phyloP scores from a whole-genome alignment of 306 rosid genomes.

The Trifolium subterraneum region DNA sequence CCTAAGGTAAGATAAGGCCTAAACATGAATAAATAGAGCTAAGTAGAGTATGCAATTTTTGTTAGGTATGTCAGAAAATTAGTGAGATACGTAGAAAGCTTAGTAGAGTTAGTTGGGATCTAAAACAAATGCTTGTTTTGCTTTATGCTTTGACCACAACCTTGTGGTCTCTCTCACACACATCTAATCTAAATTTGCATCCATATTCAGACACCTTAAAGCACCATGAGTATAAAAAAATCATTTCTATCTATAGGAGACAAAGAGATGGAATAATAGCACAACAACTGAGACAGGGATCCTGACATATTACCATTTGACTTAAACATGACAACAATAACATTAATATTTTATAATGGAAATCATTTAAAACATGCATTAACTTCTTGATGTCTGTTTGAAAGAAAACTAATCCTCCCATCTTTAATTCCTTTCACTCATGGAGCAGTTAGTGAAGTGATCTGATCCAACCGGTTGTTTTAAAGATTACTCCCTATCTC shows the following conservation, averaged over 20 bases:
- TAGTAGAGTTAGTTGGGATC: not conserved
- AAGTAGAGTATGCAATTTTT: not conserved
- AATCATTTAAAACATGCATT: not conserved
- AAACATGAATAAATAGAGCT: too few relatives aligned
- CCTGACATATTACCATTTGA: conserved; percentile 47
- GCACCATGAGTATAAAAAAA: conserved; percentile 31
- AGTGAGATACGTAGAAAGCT: not conserved
- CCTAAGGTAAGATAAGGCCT: not conserved
- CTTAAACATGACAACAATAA: conserved; percentile 41
- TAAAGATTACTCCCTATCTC: too few relatives aligned
- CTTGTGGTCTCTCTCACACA: not conserved
- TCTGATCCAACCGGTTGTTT: not conserved
- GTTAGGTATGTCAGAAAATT: not conserved
- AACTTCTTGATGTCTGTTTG: too few relatives aligned
- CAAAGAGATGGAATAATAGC: conserved; percentile 32
- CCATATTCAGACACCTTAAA: conserved; percentile 20
- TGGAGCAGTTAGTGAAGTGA: too few relatives aligned
- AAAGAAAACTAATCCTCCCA: too few relatives aligned
- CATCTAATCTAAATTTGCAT: conserved; percentile 9
- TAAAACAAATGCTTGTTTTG: not conserved
- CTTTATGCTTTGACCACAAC: not conserved
- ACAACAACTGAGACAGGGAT: conserved; percentile 33
- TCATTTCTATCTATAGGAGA: conserved; percentile 14
- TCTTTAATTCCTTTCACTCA: too few relatives aligned
- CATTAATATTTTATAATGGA: conserved; percentile 7